Evolutionary conservation across 345 rosid genomes (phyloP), one percentile per base, ranked within the genome.

Genomic region (Viola odorata): DNA sequence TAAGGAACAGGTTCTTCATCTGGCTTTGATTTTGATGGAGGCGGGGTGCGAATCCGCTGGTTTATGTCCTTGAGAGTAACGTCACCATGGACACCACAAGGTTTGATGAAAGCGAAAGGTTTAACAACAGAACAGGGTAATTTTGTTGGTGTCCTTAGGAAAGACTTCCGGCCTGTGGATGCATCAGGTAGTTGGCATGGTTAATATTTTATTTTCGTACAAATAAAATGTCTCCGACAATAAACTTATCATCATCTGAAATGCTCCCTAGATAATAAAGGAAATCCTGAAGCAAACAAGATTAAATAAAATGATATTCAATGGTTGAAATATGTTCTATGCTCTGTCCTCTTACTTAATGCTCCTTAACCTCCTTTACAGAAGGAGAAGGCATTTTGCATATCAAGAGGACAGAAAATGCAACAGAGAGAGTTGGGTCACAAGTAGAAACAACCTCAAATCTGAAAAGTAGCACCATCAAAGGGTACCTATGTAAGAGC

Each of bases 41-140:
- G 88, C 32, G 97, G 97, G 50, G 80, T 81, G 54, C 58, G 85
- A 55, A 95, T 91, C 57, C 80, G 70, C 79, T 84, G 91, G 82
- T 95, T 95, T 66, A 95, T 95, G 77, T 95, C 99, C 76, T 95
- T 91, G 63, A 95, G 80, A 32, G 99, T 95, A 50, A 91, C 91
- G 57, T 83, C 94, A 39, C 98, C 98, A 14, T 84, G 91, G 68
- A 84, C 73, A 0, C 92, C 89, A 50, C 95, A 91, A 12, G 99
- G 99, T 72, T 95, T 95, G 77, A 95, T 81, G 69, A 95, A 84
- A 51, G 88, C 88, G 77, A 95, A 95, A 45, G 99, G 99, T 68
- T 91, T 88, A 42, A 82, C 88, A 50, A 91, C 80, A 4, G 96
- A 85, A 15, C 95, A 88, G 57, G 96, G 84, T 68, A 78, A 75